Conservation (phyloP, 2,329 filamentous ascomycete species). For the Fusarium sp. region DNA sequence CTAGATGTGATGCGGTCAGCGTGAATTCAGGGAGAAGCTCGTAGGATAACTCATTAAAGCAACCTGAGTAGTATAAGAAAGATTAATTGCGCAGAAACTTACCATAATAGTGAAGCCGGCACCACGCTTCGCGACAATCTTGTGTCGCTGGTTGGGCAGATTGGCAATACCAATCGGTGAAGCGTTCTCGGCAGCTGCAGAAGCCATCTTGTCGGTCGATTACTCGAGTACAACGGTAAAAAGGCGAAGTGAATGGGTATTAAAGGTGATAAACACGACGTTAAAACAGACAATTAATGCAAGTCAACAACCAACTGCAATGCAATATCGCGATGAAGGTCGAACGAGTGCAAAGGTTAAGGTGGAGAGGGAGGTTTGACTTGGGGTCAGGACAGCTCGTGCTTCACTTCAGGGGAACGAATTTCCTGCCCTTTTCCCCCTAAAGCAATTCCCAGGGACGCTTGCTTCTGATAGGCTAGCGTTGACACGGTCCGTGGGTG, state of each 20-base stretch:
- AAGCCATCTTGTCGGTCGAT: conserved; percentile 61
- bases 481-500: conserved; percentile 43
- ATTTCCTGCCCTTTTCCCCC: conserved; percentile 49
- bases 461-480: conserved; percentile 47
- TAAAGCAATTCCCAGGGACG: conserved; percentile 43
- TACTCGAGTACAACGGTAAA: conserved; percentile 20
- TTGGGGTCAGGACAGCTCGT: conserved; percentile 45
- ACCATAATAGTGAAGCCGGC: conserved; percentile 99
- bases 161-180: conserved; percentile 80
- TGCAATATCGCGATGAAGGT: conserved; percentile 44
- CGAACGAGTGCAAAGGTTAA: conserved; percentile 44
- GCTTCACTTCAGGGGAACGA: conserved; percentile 51
- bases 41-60: not conserved
- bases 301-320: conserved; percentile 38
- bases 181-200: conserved; percentile 68
- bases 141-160: conserved; percentile 78
- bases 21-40: conserved; percentile 1
- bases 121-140: conserved; percentile 84
- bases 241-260: conserved; percentile 3
- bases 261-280: conserved; percentile 26
- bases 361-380: conserved; percentile 41
- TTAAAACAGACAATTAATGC: conserved; percentile 35
- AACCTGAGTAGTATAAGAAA: not conserved
- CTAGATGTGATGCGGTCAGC: conserved; percentile 57
- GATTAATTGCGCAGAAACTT: conserved; percentile 46